phyloP scores from a whole-genome alignment of 2,329 filamentous ascomycete species.

The Emmonsia crescens region DNA sequence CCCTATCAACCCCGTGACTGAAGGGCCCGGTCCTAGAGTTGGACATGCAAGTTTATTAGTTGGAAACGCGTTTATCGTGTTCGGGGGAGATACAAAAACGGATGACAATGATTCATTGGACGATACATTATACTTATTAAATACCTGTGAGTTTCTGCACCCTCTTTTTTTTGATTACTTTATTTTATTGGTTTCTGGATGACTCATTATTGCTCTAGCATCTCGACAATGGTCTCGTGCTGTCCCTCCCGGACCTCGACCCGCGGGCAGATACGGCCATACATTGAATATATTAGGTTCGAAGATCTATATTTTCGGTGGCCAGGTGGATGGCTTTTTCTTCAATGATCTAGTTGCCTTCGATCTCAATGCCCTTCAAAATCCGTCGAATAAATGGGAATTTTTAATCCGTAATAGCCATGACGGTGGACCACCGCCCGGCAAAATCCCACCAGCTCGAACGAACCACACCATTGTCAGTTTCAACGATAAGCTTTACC shows the following conservation, averaged over 20 bases:
- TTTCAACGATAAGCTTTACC: constrained; percentile 83
- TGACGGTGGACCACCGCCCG: constrained; percentile 43
- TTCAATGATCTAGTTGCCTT: constrained; percentile 97
- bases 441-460: constrained; percentile 69
- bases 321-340: constrained; percentile 93
- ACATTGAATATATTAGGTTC: constrained; percentile 93
- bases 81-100: constrained; percentile 95
- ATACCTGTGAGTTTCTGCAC: constrained; percentile 68
- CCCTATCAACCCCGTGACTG: constrained; percentile 79
- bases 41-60: constrained; percentile 90
- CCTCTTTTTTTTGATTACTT: neutral
- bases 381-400: constrained; percentile 87
- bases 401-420: constrained; percentile 70
- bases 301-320: constrained; percentile 95
- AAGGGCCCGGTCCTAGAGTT: constrained; percentile 88
- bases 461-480: constrained; percentile 92
- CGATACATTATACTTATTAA: constrained; percentile 90
- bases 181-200: constrained; percentile 12
- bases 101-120: constrained; percentile 85
- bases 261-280: constrained; percentile 87
- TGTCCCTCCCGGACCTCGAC: constrained; percentile 72
- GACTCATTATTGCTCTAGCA: constrained; percentile 44
- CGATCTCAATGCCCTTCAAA: constrained; percentile 88
- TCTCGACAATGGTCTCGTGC: constrained; percentile 97
- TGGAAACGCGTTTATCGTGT: constrained; percentile 97